Percentiles rank a stretch among this genome's conserved stretches.
These are phyloP conservation scores for Helianthus annuus DNA, from an alignment of 129 eudicot genomes.

Conservation along the genomic window HanXRQr2.0-SUNRISE NC_035436.2:180240339-180240838, in stretches of 20 bases:
- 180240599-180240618: slow-evolving; percentile 6
- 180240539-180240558: not conserved
- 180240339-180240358: not conserved
- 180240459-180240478: not conserved
- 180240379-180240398: not conserved
- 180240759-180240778: not conserved
- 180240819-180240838: slow-evolving; percentile 11
- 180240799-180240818: slow-evolving; percentile 13
- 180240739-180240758: not conserved
- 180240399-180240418: slow-evolving; percentile 34
- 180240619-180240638: slow-evolving; percentile 28
- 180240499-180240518: slow-evolving; percentile 13
- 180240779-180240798: not conserved
- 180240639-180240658: slow-evolving; percentile 23
- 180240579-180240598: slow-evolving; percentile 14
- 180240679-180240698: slow-evolving; percentile 33
- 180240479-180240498: not conserved
- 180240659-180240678: slow-evolving; percentile 33
- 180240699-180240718: slow-evolving; percentile 39
- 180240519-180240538: not conserved
- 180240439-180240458: not conserved
- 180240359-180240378: not conserved
- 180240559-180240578: slow-evolving; percentile 35
- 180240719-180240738: slow-evolving; percentile 33
- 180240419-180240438: slow-evolving; percentile 11